A percentile compares a stretch with the other conserved stretches of the same genome.
Evolutionary conservation across 1,284 basidiomycete genomes (phyloP).

Genomic region (Microbotryomycetes sp.): DNA sequence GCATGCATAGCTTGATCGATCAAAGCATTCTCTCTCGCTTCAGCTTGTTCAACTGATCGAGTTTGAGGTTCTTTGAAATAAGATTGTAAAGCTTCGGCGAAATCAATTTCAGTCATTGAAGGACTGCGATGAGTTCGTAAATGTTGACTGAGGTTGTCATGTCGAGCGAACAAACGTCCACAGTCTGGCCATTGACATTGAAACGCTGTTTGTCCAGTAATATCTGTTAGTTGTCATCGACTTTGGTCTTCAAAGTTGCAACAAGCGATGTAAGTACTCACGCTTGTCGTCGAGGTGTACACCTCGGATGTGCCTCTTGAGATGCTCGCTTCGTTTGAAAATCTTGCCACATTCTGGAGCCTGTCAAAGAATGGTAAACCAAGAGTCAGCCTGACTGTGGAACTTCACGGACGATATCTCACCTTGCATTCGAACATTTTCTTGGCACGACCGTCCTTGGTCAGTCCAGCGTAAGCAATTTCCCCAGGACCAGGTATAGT

Average conservation of each 20-base stretch:
- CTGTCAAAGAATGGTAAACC: slow-evolving; percentile 1
- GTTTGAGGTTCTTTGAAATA: not conserved
- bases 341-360: slow-evolving; percentile 52
- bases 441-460: slow-evolving; percentile 36
- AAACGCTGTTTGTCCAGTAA: no score
- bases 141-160: slow-evolving; percentile 60
- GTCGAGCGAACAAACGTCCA: slow-evolving; percentile 72
- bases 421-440: slow-evolving; percentile 36
- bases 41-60: not conserved
- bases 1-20: not conserved
- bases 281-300: slow-evolving; percentile 77
- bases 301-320: slow-evolving; percentile 67
- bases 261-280: slow-evolving; percentile 48
- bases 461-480: slow-evolving; percentile 22
- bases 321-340: slow-evolving; percentile 67
- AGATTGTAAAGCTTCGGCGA: not conserved
- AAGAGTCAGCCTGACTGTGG: not conserved
- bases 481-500: not conserved
- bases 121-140: slow-evolving; percentile 2
- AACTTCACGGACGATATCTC: slow-evolving; percentile 3
- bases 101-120: not conserved
- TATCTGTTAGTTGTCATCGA: no score
- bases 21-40: not conserved
- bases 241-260: not conserved
- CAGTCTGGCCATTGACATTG: slow-evolving; percentile 55